Evolutionary conservation across 352 stramenopile genomes (phyloP).

Genomic region (Globisporangium barbulae): DNA sequence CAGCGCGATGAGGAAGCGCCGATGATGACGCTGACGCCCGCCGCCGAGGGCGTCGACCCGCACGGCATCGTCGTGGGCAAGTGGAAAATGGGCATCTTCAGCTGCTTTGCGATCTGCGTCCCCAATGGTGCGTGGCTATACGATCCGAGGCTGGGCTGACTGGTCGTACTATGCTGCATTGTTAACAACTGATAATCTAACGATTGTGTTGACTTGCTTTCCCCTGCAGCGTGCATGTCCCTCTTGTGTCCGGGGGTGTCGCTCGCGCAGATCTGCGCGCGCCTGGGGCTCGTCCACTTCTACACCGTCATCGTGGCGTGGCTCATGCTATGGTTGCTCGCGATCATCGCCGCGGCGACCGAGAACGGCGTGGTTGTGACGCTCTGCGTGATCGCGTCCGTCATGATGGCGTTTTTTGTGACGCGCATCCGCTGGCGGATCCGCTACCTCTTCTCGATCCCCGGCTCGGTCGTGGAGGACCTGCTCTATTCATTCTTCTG

Average conservation of each 20-base stretch:
- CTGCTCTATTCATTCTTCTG: conserved; percentile 29
- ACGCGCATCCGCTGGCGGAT: conserved; percentile 50
- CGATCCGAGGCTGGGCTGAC: background rate
- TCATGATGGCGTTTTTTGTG: conserved; percentile 30
- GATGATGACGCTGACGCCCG: conserved; percentile 19
- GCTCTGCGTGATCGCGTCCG: conserved; percentile 29
- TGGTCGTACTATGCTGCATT: background rate
- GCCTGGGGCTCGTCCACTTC: conserved; percentile 39
- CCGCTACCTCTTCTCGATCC: conserved; percentile 54
- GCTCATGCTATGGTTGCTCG: conserved; percentile 30
- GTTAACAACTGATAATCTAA: background rate
- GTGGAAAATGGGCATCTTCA: conserved; percentile 32
- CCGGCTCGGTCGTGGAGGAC: conserved; percentile 37
- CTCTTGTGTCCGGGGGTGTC: conserved; percentile 27
- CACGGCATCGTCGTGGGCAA: conserved; percentile 30
- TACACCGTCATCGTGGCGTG: conserved; percentile 33
- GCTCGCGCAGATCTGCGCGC: conserved; percentile 43
- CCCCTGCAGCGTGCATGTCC: conserved; percentile 22
- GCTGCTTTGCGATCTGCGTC: conserved; percentile 16
- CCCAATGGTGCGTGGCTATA: conserved; percentile 22
- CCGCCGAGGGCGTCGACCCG: conserved; percentile 22
- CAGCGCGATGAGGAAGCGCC: conserved; percentile 10
- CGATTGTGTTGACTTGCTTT: background rate
- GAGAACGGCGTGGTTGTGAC: conserved; percentile 26
- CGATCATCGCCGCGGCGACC: conserved; percentile 27